Conservation (phyloP, 768 basidiomycete genomes). For the Pulveroboletus sp. region DNA sequence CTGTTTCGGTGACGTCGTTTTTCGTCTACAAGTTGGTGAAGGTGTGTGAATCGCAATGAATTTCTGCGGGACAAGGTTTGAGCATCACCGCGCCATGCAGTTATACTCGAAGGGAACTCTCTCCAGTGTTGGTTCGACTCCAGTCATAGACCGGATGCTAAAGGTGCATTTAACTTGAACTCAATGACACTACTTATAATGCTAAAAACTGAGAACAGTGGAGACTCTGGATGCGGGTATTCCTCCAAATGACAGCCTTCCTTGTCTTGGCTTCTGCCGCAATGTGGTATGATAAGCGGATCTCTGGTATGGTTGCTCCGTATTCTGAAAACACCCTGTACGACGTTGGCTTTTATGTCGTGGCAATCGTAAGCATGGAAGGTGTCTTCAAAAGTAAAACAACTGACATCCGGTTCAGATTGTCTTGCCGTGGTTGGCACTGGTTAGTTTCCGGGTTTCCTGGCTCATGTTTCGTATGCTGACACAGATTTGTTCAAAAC, state of each 20-base stretch:
- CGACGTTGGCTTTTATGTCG: constrained; percentile 39
- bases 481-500: background rate
- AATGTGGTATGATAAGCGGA: constrained; percentile 50
- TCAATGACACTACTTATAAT: too few relatives aligned
- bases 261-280: constrained; percentile 44
- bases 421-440: constrained; percentile 44
- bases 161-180: constrained; percentile 35
- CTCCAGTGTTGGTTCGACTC: constrained; percentile 46
- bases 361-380: constrained; percentile 36
- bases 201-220: too few relatives aligned
- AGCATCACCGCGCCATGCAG: constrained; percentile 19
- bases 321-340: constrained; percentile 36
- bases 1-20: constrained; percentile 36
- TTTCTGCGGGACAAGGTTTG: background rate
- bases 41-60: constrained; percentile 23
- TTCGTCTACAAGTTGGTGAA: constrained; percentile 42
- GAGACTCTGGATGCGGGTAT: constrained; percentile 46
- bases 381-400: too few relatives aligned
- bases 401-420: constrained; percentile 22
- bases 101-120: constrained; percentile 45
- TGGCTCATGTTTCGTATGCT: background rate
- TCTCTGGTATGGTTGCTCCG: constrained; percentile 33
- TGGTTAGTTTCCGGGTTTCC: constrained; percentile 31
- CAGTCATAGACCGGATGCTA: constrained; percentile 43
- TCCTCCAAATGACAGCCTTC: constrained; percentile 46